Evolutionary conservation across 768 basidiomycete genomes (phyloP).

Genomic region (Hortiboletus flavorubellus): DNA sequence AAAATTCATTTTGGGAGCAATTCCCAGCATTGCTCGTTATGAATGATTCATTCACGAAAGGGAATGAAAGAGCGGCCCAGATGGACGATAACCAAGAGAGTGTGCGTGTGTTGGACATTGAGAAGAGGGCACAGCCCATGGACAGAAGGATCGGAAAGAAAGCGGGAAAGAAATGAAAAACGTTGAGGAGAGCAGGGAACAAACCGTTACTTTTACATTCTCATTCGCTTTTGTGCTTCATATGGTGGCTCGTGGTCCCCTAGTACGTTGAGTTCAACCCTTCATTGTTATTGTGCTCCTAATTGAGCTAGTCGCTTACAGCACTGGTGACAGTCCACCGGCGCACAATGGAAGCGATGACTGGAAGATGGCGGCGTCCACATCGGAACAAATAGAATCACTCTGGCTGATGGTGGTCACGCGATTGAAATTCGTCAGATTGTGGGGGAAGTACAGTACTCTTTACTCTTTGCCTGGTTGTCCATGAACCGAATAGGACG

Average conservation of each 20-base stretch:
- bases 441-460: slow-evolving; percentile 31
- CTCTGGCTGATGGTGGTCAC: slow-evolving; percentile 4
- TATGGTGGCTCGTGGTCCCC: background rate
- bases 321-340: too few species aligned
- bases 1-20: slow-evolving; percentile 16
- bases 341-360: too few species aligned
- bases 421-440: slow-evolving; percentile 22
- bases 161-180: background rate
- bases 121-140: slow-evolving; percentile 8
- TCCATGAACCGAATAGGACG: slow-evolving; percentile 19
- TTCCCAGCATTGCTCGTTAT: slow-evolving; percentile 5
- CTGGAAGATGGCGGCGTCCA: background rate
- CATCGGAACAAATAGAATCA: background rate
- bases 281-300: slow-evolving; percentile 3
- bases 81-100: background rate
- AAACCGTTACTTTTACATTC: background rate
- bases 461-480: slow-evolving; percentile 27
- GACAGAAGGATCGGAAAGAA: background rate
- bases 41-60: slow-evolving; percentile 3
- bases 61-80: slow-evolving; percentile 9
- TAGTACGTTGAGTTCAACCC: background rate
- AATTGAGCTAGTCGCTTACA: background rate
- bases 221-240: slow-evolving; percentile 4
- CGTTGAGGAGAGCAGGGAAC: background rate
- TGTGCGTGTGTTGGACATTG: background rate